These are phyloP conservation scores for Fonsecaea nubica DNA, from an alignment of 2,329 filamentous ascomycete species.

Conservation along the genomic window DNA sequence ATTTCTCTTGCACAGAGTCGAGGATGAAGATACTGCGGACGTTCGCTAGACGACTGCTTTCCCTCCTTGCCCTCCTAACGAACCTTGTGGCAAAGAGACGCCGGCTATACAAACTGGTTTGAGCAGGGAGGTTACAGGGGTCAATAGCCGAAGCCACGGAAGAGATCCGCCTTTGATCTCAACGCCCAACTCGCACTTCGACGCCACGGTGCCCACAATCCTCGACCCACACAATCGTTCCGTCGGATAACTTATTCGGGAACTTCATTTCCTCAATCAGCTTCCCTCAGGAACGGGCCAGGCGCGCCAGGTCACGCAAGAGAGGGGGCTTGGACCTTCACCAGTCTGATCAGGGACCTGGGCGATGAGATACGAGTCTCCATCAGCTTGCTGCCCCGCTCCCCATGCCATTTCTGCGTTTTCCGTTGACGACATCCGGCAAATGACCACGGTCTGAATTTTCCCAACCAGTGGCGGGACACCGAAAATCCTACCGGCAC, in stretches of 20 bases:
- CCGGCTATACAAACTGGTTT: neutral
- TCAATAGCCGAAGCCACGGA: constrained; percentile 4
- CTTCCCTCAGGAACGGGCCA: neutral
- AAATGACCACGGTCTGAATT: neutral
- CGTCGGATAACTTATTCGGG: neutral
- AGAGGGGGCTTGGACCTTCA: neutral
- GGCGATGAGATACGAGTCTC: neutral
- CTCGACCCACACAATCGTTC: neutral
- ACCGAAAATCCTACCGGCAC: neutral
- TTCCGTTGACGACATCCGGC: neutral
- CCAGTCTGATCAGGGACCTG: neutral
- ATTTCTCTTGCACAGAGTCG: neutral
- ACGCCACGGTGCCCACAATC: neutral
- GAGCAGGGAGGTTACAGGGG: neutral
- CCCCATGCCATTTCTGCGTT: neutral
- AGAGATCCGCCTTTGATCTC: neutral
- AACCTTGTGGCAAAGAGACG: neutral
- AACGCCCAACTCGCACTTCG: neutral
- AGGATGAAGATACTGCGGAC: neutral
- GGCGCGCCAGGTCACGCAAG: neutral
- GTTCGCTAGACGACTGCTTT: neutral
- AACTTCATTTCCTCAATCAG: neutral
- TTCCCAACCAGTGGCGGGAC: neutral
- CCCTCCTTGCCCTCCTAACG: neutral
- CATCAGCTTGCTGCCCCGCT: neutral